Percentiles rank a stretch among this genome's conserved stretches.
Conservation (phyloP, 2,329 filamentous ascomycete genomes). For the Penicillium sp. region DNA sequence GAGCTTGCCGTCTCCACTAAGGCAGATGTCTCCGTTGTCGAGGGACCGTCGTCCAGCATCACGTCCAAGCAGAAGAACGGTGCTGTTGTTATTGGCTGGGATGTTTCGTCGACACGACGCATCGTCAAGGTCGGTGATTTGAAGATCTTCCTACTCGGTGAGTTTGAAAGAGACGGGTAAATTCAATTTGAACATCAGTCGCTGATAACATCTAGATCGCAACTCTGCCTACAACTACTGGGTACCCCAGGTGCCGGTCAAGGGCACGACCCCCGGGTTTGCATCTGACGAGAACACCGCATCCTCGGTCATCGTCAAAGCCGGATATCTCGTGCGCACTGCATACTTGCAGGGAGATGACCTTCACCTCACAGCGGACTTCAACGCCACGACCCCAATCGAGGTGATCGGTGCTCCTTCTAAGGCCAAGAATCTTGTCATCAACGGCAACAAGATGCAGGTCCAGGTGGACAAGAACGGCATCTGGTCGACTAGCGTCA, state of each 20-base stretch:
- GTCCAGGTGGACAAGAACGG: conserved; percentile 43
- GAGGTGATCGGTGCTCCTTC: conserved; percentile 63
- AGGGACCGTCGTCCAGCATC: conserved; percentile 32
- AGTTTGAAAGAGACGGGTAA: conserved; percentile 12
- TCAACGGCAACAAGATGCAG: conserved; percentile 52
- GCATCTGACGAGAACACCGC: conserved; percentile 27
- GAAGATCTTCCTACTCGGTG: conserved; percentile 53
- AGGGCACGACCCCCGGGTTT: conserved; percentile 28
- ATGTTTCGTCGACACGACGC: conserved; percentile 47
- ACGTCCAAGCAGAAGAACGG: conserved; percentile 27
- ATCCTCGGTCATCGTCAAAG: conserved; percentile 40
- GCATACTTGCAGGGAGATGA: conserved; percentile 53
- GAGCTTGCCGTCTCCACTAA: conserved; percentile 37
- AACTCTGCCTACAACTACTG: conserved; percentile 45
- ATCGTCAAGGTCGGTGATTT: conserved; percentile 42
- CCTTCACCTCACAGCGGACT: conserved; percentile 62
- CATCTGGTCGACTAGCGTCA: conserved; percentile 49
- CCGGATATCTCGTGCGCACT: conserved; percentile 41
- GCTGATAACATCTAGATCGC: conserved; percentile 43
- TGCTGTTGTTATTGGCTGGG: conserved; percentile 47
- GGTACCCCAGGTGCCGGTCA: conserved; percentile 36
- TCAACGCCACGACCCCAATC: conserved; percentile 63
- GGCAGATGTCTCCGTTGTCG: conserved; percentile 26
- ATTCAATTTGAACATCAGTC: conserved; percentile 1
- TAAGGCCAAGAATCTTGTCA: conserved; percentile 52